Evolutionary conservation across 768 basidiomycete species (phyloP).

Genomic region (Xerocomellus chrysenteron): DNA sequence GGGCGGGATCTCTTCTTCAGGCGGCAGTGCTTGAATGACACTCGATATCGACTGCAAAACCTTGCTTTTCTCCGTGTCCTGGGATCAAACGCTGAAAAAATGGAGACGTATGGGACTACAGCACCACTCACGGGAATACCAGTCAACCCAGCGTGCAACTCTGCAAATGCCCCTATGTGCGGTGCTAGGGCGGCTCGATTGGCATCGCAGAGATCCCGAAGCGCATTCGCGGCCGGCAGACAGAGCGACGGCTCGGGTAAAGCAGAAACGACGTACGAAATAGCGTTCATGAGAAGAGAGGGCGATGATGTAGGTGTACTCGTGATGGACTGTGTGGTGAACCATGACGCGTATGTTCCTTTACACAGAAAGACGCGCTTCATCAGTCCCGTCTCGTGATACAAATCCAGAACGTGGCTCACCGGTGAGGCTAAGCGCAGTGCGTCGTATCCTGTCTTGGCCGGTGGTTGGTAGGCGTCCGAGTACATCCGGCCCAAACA

Average conservation of each 20-base stretch:
- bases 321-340: slow-evolving; percentile 49
- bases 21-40: slow-evolving; percentile 87
- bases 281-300: slow-evolving; percentile 58
- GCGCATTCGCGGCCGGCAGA: slow-evolving; percentile 73
- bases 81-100: slow-evolving; percentile 2
- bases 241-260: slow-evolving; percentile 64
- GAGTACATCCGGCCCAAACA: slow-evolving; percentile 76
- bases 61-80: slow-evolving; percentile 87
- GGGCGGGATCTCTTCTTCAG: slow-evolving; percentile 73
- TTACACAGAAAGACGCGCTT: not conserved
- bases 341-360: slow-evolving; percentile 83
- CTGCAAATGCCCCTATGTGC: slow-evolving; percentile 82
- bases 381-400: not conserved
- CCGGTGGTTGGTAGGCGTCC: slow-evolving; percentile 65
- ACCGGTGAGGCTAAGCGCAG: slow-evolving; percentile 77
- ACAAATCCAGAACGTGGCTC: slow-evolving; percentile 16
- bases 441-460: slow-evolving; percentile 65
- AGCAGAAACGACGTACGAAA: slow-evolving; percentile 70
- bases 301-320: slow-evolving; percentile 31
- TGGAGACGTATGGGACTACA: not conserved
- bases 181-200: slow-evolving; percentile 82
- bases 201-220: slow-evolving; percentile 86
- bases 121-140: slow-evolving; percentile 62
- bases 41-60: slow-evolving; percentile 91
- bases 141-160: slow-evolving; percentile 74